A percentile compares a stretch with the other conserved stretches of the same genome.
phyloP scores from a whole-genome alignment of 352 stramenopile species.

The Phytopythium vexans region DNA sequence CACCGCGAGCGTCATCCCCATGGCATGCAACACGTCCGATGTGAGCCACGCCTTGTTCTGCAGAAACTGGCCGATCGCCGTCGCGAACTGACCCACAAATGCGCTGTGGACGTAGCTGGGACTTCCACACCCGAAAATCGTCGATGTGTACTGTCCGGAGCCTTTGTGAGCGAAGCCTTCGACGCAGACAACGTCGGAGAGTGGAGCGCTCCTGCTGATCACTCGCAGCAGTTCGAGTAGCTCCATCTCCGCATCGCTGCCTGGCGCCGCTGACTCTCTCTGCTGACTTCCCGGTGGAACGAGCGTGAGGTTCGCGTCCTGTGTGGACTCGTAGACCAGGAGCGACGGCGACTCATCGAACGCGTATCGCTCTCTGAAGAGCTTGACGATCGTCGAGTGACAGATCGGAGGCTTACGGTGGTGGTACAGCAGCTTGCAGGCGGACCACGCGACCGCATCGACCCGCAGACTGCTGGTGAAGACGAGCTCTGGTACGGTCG shows the following conservation, averaged over 20 bases:
- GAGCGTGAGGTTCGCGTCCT: not conserved
- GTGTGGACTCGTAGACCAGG: not conserved
- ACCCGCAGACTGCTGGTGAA: conserved; percentile 37
- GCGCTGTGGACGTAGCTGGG: conserved; percentile 30
- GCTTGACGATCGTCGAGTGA: conserved; percentile 39
- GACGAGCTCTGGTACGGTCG: conserved; percentile 29
- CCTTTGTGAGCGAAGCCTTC: conserved; percentile 35
- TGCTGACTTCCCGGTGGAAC: not conserved
- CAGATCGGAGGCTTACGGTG: conserved; percentile 50
- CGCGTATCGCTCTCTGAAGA: conserved; percentile 39
- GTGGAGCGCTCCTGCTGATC: conserved; percentile 47
- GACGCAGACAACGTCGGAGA: conserved; percentile 40
- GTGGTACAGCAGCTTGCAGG: conserved; percentile 43
- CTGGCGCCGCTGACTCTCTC: conserved; percentile 14
- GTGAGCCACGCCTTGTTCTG: conserved; percentile 28
- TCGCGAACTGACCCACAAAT: conserved; percentile 16
- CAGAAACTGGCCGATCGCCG: conserved; percentile 13
- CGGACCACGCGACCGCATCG: conserved; percentile 49
- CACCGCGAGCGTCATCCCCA: conserved; percentile 31
- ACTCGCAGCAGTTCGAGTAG: conserved; percentile 44
- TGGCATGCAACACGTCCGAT: conserved; percentile 15
- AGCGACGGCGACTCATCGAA: conserved; percentile 11
- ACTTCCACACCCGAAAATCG: conserved; percentile 35
- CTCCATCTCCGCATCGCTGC: conserved; percentile 34
- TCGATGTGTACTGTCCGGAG: conserved; percentile 14